Evolutionary conservation across 768 basidiomycete species (phyloP), one percentile per base, ranked within the genome.

Genomic region (Dacryopinax primogenitus): DNA sequence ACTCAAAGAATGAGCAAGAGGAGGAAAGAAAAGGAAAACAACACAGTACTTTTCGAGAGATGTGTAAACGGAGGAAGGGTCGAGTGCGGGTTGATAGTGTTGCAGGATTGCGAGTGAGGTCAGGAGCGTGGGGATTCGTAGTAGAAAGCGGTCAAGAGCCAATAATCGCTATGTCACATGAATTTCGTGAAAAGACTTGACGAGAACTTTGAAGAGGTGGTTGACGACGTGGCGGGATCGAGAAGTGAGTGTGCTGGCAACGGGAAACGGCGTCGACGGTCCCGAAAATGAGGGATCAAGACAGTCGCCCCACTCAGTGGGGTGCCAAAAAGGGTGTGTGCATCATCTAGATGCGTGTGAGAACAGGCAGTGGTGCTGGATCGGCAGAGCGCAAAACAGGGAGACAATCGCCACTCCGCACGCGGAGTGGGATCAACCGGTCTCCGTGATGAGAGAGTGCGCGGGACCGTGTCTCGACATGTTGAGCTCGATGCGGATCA

Each of bases 391-490:
- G 51, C 51, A 58, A 58, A 21, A 58, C 51, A 58, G 51, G 51
- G 51, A 58, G 51, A 58, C 51, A 58, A 15, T 11, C 12, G 51
- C 51, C 26, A 18, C 51, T 58, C 51, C 51, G 51, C 51, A 58
- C 26, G 30, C 51, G 51, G 51, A 58, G 51, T 30, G 26, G 51
- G 51, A 58, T 58, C 51, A 28, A 58, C 51, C 51, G 51, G 30
- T 58, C 51, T 58, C 51, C 18, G 51, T 23, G 23, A 6, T 23
- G 26, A 58, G 32, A 58, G 51, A 58, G 51, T 58, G 51, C 51
- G 51, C 51, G 51, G 51, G 51, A 58, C 30, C 51, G 51, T 58
- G 51, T 58, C 51, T 58, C 51, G 11, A 58, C 51, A 28, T 58
- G 51, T 58, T 21, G 51, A 58, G 51, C 51, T 58, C 51, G 51